Conservation (phyloP, 2,329 filamentous ascomycete species). For the Malbranchea zuffiana region DNA sequence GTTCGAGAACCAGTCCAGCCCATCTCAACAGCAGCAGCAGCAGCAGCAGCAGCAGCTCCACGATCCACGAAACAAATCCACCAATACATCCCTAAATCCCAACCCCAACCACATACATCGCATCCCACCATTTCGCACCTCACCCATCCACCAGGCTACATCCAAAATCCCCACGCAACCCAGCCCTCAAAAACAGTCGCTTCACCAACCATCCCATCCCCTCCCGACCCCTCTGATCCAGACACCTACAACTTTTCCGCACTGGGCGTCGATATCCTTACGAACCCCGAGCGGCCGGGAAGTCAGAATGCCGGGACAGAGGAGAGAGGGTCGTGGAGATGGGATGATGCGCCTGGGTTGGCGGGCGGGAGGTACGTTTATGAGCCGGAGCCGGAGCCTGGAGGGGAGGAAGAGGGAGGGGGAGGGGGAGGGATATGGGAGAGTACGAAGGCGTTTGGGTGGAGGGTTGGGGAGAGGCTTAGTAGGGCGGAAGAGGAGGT, state of each 20-base stretch:
- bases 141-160: conserved; percentile 23
- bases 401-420: conserved; percentile 56
- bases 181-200: too few relatives aligned
- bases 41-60: conserved; percentile 6
- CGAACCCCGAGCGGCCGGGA: too few relatives aligned
- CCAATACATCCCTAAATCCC: background rate
- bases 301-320: too few relatives aligned
- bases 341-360: conserved; percentile 13
- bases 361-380: conserved; percentile 15
- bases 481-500: conserved; percentile 43
- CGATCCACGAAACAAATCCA: background rate
- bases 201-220: background rate
- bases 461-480: conserved; percentile 21
- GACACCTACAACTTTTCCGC: background rate
- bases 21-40: conserved; percentile 30
- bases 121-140: conserved; percentile 10
- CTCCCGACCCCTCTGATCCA: background rate
- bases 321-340: conserved; percentile 7
- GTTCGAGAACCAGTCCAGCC: conserved; percentile 25
- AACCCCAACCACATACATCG: background rate
- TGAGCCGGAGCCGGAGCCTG: too few relatives aligned
- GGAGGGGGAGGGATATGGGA: conserved; percentile 28
- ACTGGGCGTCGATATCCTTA: too few relatives aligned
- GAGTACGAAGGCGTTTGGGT: conserved; percentile 19
- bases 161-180: conserved; percentile 17